Conservation (phyloP, 306 rosid species). For the Myrica gale region DNA sequence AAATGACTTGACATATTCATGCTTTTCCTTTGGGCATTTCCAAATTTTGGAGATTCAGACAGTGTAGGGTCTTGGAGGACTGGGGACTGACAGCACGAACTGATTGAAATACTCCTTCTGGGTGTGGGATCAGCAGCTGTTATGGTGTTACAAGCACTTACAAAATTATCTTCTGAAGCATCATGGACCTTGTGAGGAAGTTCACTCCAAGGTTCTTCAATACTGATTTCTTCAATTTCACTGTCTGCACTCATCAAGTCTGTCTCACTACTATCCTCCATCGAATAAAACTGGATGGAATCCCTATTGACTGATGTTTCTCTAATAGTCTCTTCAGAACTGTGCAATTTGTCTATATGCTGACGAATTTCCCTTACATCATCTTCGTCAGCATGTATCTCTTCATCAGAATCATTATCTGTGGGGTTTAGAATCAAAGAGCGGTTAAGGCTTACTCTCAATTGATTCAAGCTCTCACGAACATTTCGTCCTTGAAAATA, state of each 20-base stretch:
- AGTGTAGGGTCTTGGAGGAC: constrained; percentile 67
- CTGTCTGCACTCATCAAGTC: constrained; percentile 49
- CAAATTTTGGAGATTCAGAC: constrained; percentile 89
- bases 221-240: constrained; percentile 48
- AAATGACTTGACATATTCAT: constrained; percentile 55
- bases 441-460: constrained; percentile 82
- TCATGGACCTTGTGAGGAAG: constrained; percentile 40
- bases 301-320: constrained; percentile 43
- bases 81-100: constrained; percentile 49
- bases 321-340: constrained; percentile 45
- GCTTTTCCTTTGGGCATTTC: constrained; percentile 68
- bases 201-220: constrained; percentile 27
- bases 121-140: constrained; percentile 44
- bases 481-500: constrained; percentile 63
- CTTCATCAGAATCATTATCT: constrained; percentile 62
- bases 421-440: constrained; percentile 63
- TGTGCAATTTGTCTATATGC: constrained; percentile 62
- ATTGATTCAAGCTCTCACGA: constrained; percentile 80
- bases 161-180: constrained; percentile 35
- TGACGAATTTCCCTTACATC: constrained; percentile 62
- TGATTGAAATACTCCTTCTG: constrained; percentile 67
- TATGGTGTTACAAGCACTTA: constrained; percentile 30
- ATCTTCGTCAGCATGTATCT: constrained; percentile 56
- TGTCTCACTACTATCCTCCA: constrained; percentile 49
- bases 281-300: constrained; percentile 51